Evolutionary conservation across 2,329 filamentous ascomycete genomes (phyloP).

Genomic region (Coniella lustricola): DNA sequence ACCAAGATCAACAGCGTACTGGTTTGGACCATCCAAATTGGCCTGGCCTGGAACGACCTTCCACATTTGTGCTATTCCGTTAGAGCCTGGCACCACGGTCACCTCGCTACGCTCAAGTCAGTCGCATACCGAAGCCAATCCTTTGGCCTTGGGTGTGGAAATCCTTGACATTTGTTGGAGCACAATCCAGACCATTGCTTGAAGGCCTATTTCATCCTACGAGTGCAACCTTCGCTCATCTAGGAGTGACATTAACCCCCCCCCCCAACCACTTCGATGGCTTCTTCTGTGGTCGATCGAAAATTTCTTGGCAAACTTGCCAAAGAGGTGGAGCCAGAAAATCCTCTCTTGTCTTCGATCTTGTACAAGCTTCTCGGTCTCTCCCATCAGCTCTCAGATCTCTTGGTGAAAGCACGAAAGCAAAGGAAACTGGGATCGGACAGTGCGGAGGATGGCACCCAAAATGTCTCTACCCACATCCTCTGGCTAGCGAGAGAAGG

Average conservation of each 20-base stretch:
- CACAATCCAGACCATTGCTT: not conserved
- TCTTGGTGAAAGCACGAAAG: constrained; percentile 76
- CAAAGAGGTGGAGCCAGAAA: constrained; percentile 68
- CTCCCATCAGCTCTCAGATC: constrained; percentile 78
- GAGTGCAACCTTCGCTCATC: no score
- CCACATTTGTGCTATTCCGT: no score
- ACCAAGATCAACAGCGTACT: no score
- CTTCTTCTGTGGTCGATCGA: constrained; percentile 93
- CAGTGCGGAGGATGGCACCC: constrained; percentile 63
- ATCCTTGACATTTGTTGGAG: no score
- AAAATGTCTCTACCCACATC: constrained; percentile 80
- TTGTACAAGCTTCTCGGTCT: constrained; percentile 89
- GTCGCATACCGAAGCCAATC: no score
- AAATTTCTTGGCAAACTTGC: constrained; percentile 92
- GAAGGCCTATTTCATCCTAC: constrained; percentile 6
- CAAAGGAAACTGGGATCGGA: constrained; percentile 74
- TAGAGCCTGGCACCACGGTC: no score
- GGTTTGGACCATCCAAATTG: no score
- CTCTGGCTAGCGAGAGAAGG: constrained; percentile 94
- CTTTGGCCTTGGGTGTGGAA: no score
- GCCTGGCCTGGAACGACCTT: no score
- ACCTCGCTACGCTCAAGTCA: no score
- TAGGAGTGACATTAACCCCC: no score
- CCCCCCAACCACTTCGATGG: constrained; percentile 51
- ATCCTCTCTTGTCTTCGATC: constrained; percentile 71